A percentile compares a stretch with the other conserved stretches of the same genome.
phyloP scores from a whole-genome alignment of 2,329 filamentous ascomycete genomes.

The Monosporascus ibericus region DNA sequence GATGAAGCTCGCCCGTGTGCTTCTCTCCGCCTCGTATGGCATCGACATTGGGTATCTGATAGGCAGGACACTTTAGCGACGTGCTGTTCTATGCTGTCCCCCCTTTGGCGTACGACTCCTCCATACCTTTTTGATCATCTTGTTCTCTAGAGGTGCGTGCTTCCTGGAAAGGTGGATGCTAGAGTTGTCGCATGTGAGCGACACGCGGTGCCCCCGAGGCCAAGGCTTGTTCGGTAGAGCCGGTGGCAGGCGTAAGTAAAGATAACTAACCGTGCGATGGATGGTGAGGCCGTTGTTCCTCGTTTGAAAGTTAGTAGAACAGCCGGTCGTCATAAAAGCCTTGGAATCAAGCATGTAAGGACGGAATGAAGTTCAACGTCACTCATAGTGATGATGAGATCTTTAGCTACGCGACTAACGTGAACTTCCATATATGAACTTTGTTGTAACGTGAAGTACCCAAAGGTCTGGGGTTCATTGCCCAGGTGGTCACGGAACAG shows the following conservation, averaged over 20 bases:
- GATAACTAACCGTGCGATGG: neutral
- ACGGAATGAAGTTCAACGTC: neutral
- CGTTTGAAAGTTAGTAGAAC: neutral
- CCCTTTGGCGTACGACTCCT: neutral
- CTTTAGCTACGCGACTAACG: too few relatives aligned
- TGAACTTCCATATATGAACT: too few relatives aligned
- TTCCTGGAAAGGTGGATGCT: neutral
- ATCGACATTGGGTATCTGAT: constrained; percentile 54
- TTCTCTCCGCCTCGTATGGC: constrained; percentile 54
- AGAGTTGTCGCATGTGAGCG: neutral
- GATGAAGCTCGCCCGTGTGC: constrained; percentile 50
- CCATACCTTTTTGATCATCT: constrained; percentile 21
- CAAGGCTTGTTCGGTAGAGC: neutral
- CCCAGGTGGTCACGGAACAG: neutral
- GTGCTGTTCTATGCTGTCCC: neutral
- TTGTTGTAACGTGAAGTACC: too few relatives aligned
- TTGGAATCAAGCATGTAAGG: neutral
- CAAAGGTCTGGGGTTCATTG: neutral
- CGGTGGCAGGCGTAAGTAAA: neutral
- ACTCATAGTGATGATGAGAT: neutral
- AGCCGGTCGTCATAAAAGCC: neutral
- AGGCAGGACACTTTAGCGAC: constrained; percentile 9
- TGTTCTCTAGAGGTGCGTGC: neutral
- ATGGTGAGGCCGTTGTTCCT: neutral
- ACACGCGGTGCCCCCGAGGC: neutral